phyloP scores from a whole-genome alignment of 176 grass and related monocot species.

The Lolium rigidum region DNA sequence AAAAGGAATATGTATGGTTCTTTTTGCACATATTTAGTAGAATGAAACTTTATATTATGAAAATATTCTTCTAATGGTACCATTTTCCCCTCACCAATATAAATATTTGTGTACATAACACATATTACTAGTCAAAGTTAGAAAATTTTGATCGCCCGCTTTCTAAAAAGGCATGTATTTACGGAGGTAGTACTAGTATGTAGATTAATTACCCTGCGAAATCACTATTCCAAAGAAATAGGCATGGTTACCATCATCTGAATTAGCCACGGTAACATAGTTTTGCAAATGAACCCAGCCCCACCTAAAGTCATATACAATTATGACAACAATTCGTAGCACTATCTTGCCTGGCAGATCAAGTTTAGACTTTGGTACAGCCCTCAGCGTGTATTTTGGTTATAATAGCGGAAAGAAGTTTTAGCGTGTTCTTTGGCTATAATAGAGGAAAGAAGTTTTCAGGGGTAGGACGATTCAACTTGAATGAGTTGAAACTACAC shows the following conservation, averaged over 20 bases:
- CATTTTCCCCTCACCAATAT: not conserved
- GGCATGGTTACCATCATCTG: not conserved
- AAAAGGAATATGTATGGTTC: not conserved
- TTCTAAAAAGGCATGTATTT: not conserved
- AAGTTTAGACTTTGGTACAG: slow-evolving; percentile 14
- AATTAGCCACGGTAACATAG: not conserved
- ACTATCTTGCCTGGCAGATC: not conserved
- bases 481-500: not conserved
- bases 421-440: not conserved
- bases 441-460: slow-evolving; percentile 3
- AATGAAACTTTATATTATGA: not conserved
- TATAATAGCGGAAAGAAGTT: slow-evolving; percentile 13
- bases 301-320: not conserved
- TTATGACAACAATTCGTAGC: not conserved
- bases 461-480: not conserved
- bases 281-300: not conserved
- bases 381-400: not conserved
- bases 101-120: not conserved
- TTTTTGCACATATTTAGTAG: not conserved
- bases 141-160: not conserved
- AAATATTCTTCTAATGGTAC: not conserved
- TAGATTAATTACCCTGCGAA: not conserved
- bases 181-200: not conserved
- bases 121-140: not conserved
- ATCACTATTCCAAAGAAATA: not conserved